Evolutionary conservation across 2,329 filamentous ascomycete species (phyloP), one percentile per base, ranked within the genome.

Genomic region (Fusarium citri): DNA sequence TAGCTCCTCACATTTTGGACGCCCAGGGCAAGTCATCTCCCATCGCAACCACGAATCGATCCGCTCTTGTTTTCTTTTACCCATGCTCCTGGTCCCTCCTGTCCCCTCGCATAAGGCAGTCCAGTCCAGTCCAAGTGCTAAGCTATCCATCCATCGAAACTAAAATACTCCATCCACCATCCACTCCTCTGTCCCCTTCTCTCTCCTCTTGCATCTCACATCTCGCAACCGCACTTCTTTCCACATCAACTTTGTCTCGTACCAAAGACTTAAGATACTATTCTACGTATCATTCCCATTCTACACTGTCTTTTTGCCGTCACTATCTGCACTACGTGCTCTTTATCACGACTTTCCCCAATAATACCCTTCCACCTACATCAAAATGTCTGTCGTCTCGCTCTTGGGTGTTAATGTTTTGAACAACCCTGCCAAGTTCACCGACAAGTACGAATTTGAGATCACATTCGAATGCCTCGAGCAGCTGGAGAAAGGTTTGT

Each of bases 391-490:
- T 79, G 93, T 98, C 78, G 94, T 99, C 71, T 97, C 94, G 74
- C 90, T 99, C 64, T 89, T 99, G 73, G 95, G 95, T 78, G 96
- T 99, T 77, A 93, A 96, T 82, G 93, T 99, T 75, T 87, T 94
- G 80, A 98, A 99, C 88, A 99, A 99, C 85, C 96, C 96, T 77
- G 94, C 96, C 77, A 90, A 92, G 75, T 98, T 99, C 84, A 92
- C 90, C 76, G 92, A 95, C 80, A 90, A 94, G 57, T 99, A 99
- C 81, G 91, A 96, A 81, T 97, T 99, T 75, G 95, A 99, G 83
- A 98, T 99, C 80, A 99, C 96, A 20, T 99, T 99, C 70, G 96
- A 99, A 83, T 98, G 96, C 78, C 89, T 98, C 25, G 96, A 99
- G 84, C 89, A 92, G 74, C 88, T 99, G 41, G 93, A 97, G 80